A percentile compares a stretch with the other conserved stretches of the same genome.
phyloP scores from a whole-genome alignment of 1,284 basidiomycete species.

The Ganoderma lucidum region DNA sequence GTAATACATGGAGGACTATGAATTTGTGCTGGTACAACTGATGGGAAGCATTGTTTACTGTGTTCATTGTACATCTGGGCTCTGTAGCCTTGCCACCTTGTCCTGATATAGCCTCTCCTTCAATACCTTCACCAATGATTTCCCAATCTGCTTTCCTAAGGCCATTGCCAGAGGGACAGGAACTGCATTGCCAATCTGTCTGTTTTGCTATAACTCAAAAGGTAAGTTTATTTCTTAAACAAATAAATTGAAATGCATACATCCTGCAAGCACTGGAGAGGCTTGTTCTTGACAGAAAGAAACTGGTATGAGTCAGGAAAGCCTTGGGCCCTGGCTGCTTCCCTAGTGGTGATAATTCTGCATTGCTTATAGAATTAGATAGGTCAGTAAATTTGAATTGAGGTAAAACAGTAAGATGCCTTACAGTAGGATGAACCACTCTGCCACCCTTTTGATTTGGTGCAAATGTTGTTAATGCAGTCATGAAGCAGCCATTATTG shows the following conservation, averaged over 20 bases:
- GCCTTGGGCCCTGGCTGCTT: slow-evolving; percentile 74
- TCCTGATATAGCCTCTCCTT: slow-evolving; percentile 38
- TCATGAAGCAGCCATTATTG: slow-evolving; percentile 58
- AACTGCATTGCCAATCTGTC: slow-evolving; percentile 80
- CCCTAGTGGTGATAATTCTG: slow-evolving; percentile 67
- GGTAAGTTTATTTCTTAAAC: not conserved
- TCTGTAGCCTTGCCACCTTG: slow-evolving; percentile 46
- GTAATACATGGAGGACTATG: not conserved
- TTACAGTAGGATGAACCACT: slow-evolving; percentile 67
- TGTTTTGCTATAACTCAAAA: slow-evolving; percentile 57
- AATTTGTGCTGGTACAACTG: not conserved
- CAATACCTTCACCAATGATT: slow-evolving; percentile 56
- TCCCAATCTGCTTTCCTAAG: slow-evolving; percentile 65
- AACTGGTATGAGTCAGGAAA: slow-evolving; percentile 75
- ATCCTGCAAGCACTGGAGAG: slow-evolving; percentile 50
- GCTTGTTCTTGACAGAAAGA: slow-evolving; percentile 50
- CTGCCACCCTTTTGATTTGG: slow-evolving; percentile 59
- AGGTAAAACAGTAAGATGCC: slow-evolving; percentile 27
- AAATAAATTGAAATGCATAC: slow-evolving; percentile 46
- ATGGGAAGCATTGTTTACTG: not conserved
- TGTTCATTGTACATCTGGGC: slow-evolving; percentile 49
- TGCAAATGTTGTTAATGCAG: slow-evolving; percentile 60
- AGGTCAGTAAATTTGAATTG: slow-evolving; percentile 8
- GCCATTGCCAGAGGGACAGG: slow-evolving; percentile 71
- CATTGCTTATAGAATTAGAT: slow-evolving; percentile 57